Evolutionary conservation across 495 filamentous ascomycete genomes (phyloP), one percentile per base, ranked within the genome.

Genomic region (Penicillium maclennaniae): DNA sequence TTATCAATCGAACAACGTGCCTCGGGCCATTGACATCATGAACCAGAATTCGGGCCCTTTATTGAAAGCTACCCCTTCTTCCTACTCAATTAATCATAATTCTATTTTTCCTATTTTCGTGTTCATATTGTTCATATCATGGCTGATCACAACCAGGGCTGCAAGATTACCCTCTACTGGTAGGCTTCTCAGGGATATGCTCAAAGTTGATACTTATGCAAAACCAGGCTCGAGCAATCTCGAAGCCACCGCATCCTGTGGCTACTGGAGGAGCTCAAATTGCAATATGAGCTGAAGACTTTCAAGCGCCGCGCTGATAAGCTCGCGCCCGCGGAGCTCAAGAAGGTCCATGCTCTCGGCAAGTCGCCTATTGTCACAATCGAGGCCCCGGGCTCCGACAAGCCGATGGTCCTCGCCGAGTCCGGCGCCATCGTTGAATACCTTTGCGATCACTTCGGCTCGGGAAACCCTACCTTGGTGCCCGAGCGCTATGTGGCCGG

Each of bases 161-260:
- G 81, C n/a, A 87, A 88, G 49, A 77, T 91, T 28, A 89, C 83
- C 47, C 77, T 92, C 23, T 86, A 90, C 67, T 91, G 88, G 88
- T 89, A 73, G 47, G 73, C 10, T 10, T 14, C 14, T 57, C 40
- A 17, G 37, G 17, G 8, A 7, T 0, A 15, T 25, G 7, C 5
- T 3, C n/a, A 15, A 41, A 3, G 16, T 6, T 21, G 12, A 39
- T n/a, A 40, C 15, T 12, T 1, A 23, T 1, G 7, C 51, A 28
- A 44, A 12, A 40, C 15, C 28, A 73, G 71, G 71, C 69, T 74
- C 37, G 68, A 72, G 40, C 58, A 74, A 61, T 70, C 69, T 38
- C 89, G 92, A 51, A 82, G 88, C 46, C 89, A 96, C 55, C 85
- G 90, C 43, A 87, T 96, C 55, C 76, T 92, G 40, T 96, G 89